A percentile compares a stretch with the other conserved stretches of the same genome.
phyloP scores from a whole-genome alignment of 2,329 filamentous ascomycete species.

The Nakataea oryzae region DNA sequence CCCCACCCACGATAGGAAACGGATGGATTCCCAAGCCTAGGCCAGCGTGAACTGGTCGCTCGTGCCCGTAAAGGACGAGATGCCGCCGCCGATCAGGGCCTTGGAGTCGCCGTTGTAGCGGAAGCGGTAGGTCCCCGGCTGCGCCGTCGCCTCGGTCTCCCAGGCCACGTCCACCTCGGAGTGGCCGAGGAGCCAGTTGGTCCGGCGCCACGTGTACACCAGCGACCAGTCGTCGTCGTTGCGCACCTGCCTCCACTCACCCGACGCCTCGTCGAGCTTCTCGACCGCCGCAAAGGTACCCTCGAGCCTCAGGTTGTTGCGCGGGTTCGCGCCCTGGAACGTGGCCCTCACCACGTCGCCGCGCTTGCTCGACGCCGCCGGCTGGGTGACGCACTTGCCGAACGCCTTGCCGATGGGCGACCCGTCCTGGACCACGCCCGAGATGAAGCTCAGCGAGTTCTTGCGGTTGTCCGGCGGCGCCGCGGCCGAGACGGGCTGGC shows the following conservation, averaged over 20 bases:
- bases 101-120: slow-evolving; percentile 77
- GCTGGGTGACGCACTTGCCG: slow-evolving; percentile 48
- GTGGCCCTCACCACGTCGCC: slow-evolving; percentile 53
- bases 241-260: slow-evolving; percentile 55
- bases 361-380: slow-evolving; percentile 35
- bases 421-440: slow-evolving; percentile 65
- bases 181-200: slow-evolving; percentile 57
- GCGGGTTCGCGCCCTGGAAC: slow-evolving; percentile 80
- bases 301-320: slow-evolving; percentile 74
- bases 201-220: slow-evolving; percentile 69
- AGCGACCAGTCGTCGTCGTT: slow-evolving; percentile 76
- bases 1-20: too few relatives aligned
- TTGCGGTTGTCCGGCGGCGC: slow-evolving; percentile 69
- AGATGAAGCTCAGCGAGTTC: slow-evolving; percentile 69
- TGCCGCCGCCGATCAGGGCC: slow-evolving; percentile 41
- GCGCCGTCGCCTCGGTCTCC: slow-evolving; percentile 57
- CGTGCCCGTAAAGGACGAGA: slow-evolving; percentile 47
- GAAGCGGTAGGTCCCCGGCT: slow-evolving; percentile 59
- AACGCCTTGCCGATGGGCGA: slow-evolving; percentile 56
- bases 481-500: slow-evolving; percentile 40
- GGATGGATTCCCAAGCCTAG: background rate
- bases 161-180: slow-evolving; percentile 69
- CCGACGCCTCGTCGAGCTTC: slow-evolving; percentile 29
- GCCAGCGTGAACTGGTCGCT: slow-evolving; percentile 16
- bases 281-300: slow-evolving; percentile 71